Evolutionary conservation across 768 basidiomycete genomes (phyloP), one percentile per base, ranked within the genome.

Genomic region (Cystobasidium ongulense): DNA sequence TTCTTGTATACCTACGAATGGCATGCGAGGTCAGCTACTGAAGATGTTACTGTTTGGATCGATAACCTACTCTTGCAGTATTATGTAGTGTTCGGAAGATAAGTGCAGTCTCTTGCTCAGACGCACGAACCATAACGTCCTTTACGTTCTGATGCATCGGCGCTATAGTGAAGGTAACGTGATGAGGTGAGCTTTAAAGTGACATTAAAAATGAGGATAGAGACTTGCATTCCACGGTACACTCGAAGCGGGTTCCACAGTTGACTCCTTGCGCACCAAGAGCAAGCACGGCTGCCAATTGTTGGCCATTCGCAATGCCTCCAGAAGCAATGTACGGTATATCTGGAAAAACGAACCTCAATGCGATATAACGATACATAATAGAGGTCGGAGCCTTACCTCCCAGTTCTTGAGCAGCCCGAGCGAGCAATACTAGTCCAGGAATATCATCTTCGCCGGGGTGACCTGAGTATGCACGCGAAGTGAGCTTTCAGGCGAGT

Each of bases 181-280:
- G 29, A 71, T 81, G 61, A 78, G n/a, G 88, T 86, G 88, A 87
- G 81, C 96, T 92, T 13, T 88, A 86, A 0, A 92, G 89, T 90
- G 90, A 95, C 83, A 96, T 94, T 4, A 92, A 86, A 10, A 92
- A 93, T 89, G 92, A 90, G 78, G 93, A 95, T n/a, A 15, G 89
- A 84, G 53, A 92, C 93, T n/a, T 31, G n/a, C 1, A 68, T 25
- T 70, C 54, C 23, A 31, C 33, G 11, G 33, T 23, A 23, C 50
- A 53, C 33, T 59, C 31, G 33, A 74, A 66, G 17, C 25, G 73
- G 2, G 57, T 53, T 84, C 84, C 72, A 90, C 91, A 74, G 33
- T 67, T 68, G 15, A 74, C 50, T 21, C 74, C 74, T 43, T 70
- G 67, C 3, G 75, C 75, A 8, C 92, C 92, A 1, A 95, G 83